Conservation (phyloP, 371 early-diverging fungal species). For the Apophysomyces trapeziformis region DNA sequence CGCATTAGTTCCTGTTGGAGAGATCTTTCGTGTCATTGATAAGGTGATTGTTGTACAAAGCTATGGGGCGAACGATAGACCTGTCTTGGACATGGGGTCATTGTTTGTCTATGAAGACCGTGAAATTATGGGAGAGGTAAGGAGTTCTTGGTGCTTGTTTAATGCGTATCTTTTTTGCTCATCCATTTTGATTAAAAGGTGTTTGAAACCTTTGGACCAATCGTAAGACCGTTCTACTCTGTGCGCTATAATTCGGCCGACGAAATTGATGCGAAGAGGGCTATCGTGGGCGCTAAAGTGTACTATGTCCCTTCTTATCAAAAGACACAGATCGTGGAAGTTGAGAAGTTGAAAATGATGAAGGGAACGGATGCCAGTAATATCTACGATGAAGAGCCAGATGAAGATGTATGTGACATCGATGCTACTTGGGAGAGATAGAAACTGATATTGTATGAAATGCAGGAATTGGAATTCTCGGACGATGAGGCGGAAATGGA, state of each 20-base stretch:
- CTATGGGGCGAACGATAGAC: conserved; percentile 45
- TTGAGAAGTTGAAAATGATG: conserved; percentile 61
- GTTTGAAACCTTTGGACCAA: conserved; percentile 95
- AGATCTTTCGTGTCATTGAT: conserved; percentile 72
- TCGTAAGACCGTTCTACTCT: conserved; percentile 81
- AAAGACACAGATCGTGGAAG: conserved; percentile 67
- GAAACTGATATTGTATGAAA: not conserved
- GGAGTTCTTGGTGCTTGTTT: not conserved
- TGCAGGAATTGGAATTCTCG: conserved; percentile 81
- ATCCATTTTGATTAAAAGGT: conserved; percentile 38
- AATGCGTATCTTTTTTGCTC: not conserved
- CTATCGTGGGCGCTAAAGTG: conserved; percentile 58
- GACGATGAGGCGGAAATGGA: conserved; percentile 86
- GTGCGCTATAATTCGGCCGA: conserved; percentile 70
- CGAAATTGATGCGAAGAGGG: conserved; percentile 58
- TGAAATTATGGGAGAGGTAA: conserved; percentile 73
- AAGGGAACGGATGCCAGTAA: conserved; percentile 96
- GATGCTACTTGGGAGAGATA: not conserved
- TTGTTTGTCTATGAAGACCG: conserved; percentile 73
- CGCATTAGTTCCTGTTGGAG: conserved; percentile 65
- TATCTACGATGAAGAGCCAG: conserved; percentile 89
- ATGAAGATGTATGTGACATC: conserved; percentile 51
- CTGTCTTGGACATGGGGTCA: conserved; percentile 80
- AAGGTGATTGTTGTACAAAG: conserved; percentile 78
- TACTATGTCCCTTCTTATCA: conserved; percentile 61